Base-by-base conservation (phyloP, 495 filamentous ascomycete genomes). In the Penicillium coprophilum region DNA sequence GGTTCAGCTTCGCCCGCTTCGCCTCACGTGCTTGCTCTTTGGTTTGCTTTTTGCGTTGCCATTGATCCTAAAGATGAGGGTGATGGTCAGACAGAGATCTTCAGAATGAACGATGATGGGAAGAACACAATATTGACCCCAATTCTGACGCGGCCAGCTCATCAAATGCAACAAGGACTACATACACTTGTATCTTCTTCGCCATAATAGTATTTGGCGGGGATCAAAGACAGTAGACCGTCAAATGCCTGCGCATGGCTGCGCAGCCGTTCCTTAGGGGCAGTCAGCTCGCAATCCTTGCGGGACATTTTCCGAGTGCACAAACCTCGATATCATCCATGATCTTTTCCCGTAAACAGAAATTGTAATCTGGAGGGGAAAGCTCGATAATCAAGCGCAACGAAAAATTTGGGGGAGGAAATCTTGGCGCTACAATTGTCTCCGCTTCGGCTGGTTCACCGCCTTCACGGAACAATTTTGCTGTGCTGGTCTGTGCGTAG, bases 181-280 rank as follows among this genome's bases (percentile, higher is more conserved):
- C 90, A 62, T 87, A 96, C 92, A 74, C 52, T 54, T 34, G 77
- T 92, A 39, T 77, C 86, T 62, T 95, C 91, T 63, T 92, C 86
- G 38, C 87, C 90, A 67, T 94, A 96, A 73, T 96, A 96, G 62
- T 88, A 85, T 71, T 93, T 92, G 20, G 91, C 92, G 27, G 94
- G 94, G 65, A 96, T 96, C 46, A 98, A 78, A 24, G 92, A 93
- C 58, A 98, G 80, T 17, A 98, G 74, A 53, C 92, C 91, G 69
- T 96, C 88, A 67, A 98, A 97, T 57, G 92, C 86, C 71, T 88
- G 81, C 31, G 90, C 85, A 68, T 96, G 89, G 72, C 84, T 87
- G 69, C 85, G 87, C 61, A 98, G 80, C 61, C 91, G 90, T 65
- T 92, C 90, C 94, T 77, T 59, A 32, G 36, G 39, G 32, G 6